Conservation (phyloP, 768 basidiomycete genomes). For the Lentinula aciculospora region DNA sequence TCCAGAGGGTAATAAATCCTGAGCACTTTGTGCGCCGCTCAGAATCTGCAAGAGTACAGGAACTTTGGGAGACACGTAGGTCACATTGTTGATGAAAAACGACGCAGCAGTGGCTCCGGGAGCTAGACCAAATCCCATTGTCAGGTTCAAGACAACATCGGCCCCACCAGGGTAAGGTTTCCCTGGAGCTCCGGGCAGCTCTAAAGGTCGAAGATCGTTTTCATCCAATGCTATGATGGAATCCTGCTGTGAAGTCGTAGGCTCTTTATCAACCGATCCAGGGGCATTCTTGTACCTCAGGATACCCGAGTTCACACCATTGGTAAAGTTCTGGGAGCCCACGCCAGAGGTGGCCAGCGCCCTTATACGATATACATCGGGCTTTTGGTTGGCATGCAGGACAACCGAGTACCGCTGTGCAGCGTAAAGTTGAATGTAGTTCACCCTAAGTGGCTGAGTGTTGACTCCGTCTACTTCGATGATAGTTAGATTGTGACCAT, state of each 20-base stretch:
- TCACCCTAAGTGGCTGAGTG: conserved; percentile 26
- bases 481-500: conserved; percentile 30
- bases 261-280: conserved; percentile 22
- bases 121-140: conserved; percentile 24
- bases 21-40: conserved; percentile 22
- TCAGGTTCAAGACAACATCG: conserved; percentile 22
- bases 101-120: conserved; percentile 24
- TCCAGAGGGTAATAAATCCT: conserved; percentile 18
- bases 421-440: conserved; percentile 35
- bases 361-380: conserved; percentile 36
- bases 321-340: conserved; percentile 15
- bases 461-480: conserved; percentile 38
- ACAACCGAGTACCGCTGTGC: conserved; percentile 29
- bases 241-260: conserved; percentile 5
- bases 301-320: conserved; percentile 31
- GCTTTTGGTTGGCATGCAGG: conserved; percentile 29
- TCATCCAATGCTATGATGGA: conserved; percentile 22
- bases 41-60: conserved; percentile 30
- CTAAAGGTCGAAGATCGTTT: conserved; percentile 22
- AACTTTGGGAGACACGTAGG: conserved; percentile 23
- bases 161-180: conserved; percentile 24
- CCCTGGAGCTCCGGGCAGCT: conserved; percentile 24
- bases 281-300: conserved; percentile 33
- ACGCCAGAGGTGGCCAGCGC: conserved; percentile 18
- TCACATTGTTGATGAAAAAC: neutral